Base-by-base conservation (phyloP, 768 basidiomycete species). In the Termitomyces sp. region DNA sequence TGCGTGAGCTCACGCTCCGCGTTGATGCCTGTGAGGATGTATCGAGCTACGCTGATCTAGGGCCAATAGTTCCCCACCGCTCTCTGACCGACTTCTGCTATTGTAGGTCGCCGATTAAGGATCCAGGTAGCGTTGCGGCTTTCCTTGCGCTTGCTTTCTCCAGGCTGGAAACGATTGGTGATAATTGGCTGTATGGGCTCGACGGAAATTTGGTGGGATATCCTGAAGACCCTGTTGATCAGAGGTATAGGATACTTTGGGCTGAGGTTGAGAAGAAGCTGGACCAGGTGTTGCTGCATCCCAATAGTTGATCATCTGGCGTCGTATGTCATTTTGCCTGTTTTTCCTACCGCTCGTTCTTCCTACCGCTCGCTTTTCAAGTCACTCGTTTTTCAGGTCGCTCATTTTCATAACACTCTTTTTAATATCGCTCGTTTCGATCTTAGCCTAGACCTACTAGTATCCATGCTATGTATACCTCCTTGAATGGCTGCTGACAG, bases 1-100 rank as follows among this genome's bases (percentile, higher is more conserved):
- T 63, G 14, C 54, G 42, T 2, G 59, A 59, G 46, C 49, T 63
- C 36, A 56, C 63, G 17, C 59, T 63, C n/a, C 63, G 63, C 38
- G 40, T 63, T 8, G 50, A 63, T 38, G 62, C 58, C 8, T 59
- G 48, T 9, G 62, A 63, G 58, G 45, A 63, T 11, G 62, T 59
- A 4, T 63, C 57, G 8, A 59, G 54, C 36, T 56, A 56, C 9
- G 58, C 62, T 3, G 43, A 56, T 29, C 25, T 59, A n/a, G 62
- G 62, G n/a, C 37, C 57, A 2, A 55, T 60, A 48, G 20, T n/a
- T 12, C 62, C 62, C 1, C 58, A 59, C 14, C 58, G 58, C 9
- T 50, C 58, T 12, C 58, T 63, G 5, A 43, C 47, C 47, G 48
- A 55, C n/a, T 49, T 63, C 47, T 42, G 59, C 42, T 51, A 63